Conservation (phyloP, 2,329 filamentous ascomycete genomes). For the Alternaria novae-zelandiae region DNA sequence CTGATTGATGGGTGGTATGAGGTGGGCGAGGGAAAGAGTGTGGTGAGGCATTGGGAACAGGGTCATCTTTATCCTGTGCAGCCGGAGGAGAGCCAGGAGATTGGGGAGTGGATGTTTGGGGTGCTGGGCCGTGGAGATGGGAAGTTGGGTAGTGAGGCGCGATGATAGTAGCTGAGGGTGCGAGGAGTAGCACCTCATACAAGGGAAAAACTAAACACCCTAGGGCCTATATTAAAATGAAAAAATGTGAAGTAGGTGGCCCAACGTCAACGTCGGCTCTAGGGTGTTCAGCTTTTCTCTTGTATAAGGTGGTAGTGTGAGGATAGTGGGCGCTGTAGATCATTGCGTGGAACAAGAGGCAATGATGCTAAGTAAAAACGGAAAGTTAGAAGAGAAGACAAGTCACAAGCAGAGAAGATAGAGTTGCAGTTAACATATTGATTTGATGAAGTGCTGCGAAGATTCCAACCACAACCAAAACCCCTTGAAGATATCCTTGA, state of each 20-base stretch:
- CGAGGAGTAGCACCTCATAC: not conserved
- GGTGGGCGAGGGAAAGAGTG: slow-evolving; percentile 29
- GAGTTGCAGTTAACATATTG: not conserved
- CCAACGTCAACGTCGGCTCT: too few relatives aligned
- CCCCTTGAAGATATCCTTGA: not conserved
- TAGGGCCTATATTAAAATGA: too few relatives aligned
- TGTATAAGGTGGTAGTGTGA: not conserved
- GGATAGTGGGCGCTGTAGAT: too few relatives aligned
- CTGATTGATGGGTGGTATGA: slow-evolving; percentile 40
- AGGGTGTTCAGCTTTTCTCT: too few relatives aligned
- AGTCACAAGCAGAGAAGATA: not conserved
- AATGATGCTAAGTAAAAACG: too few relatives aligned
- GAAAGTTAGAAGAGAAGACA: not conserved
- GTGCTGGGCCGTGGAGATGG: slow-evolving; percentile 2
- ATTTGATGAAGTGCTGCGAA: not conserved
- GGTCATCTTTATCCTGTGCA: slow-evolving; percentile 47
- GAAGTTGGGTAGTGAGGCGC: not conserved
- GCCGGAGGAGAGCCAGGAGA: slow-evolving; percentile 38
- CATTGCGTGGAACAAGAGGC: not conserved
- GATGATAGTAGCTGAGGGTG: not conserved
- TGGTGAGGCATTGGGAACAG: slow-evolving; percentile 36
- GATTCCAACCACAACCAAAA: not conserved
- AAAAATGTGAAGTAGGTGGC: too few relatives aligned
- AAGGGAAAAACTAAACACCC: too few relatives aligned
- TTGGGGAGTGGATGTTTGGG: slow-evolving; percentile 35